These are phyloP conservation scores for Chaetomium tenue DNA, from an alignment of 495 filamentous ascomycete genomes.

Conservation along the genomic window DNA sequence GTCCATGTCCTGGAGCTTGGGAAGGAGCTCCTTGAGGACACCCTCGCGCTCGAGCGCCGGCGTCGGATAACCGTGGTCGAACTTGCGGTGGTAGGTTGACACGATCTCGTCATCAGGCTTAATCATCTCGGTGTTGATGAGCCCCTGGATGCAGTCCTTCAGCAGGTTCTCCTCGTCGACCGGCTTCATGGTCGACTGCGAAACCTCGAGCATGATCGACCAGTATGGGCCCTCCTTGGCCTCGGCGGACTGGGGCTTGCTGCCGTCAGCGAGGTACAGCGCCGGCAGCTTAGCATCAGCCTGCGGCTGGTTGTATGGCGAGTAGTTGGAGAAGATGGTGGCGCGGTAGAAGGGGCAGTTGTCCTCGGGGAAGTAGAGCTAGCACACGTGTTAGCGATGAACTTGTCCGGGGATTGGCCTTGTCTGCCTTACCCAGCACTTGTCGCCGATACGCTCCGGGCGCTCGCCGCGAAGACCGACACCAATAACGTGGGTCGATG, in stretches of 20 bases:
- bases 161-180: constrained; percentile 81
- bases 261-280: constrained; percentile 78
- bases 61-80: constrained; percentile 98
- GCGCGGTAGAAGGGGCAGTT: constrained; percentile 99
- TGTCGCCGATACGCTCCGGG: constrained; percentile 97
- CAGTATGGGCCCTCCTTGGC: constrained; percentile 91
- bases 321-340: constrained; percentile 99
- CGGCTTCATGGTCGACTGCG: constrained; percentile 92
- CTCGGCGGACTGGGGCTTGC: constrained; percentile 64
- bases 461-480: constrained; percentile 89
- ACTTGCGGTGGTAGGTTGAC: constrained; percentile 96
- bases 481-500: constrained; percentile 94
- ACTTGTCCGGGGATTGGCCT: neutral
- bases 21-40: constrained; percentile 87
- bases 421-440: constrained; percentile 78
- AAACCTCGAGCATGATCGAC: constrained; percentile 99
- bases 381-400: constrained; percentile 26
- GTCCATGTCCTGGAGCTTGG: constrained; percentile 82
- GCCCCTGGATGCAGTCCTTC: constrained; percentile 87
- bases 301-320: constrained; percentile 92
- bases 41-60: constrained; percentile 93
- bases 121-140: constrained; percentile 97
- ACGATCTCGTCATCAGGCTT: constrained; percentile 89
- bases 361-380: constrained; percentile 99
- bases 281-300: constrained; percentile 82